Evolutionary conservation across 306 rosid species (phyloP), one percentile per base, ranked within the genome.

Genomic region (Quercus dentata): DNA sequence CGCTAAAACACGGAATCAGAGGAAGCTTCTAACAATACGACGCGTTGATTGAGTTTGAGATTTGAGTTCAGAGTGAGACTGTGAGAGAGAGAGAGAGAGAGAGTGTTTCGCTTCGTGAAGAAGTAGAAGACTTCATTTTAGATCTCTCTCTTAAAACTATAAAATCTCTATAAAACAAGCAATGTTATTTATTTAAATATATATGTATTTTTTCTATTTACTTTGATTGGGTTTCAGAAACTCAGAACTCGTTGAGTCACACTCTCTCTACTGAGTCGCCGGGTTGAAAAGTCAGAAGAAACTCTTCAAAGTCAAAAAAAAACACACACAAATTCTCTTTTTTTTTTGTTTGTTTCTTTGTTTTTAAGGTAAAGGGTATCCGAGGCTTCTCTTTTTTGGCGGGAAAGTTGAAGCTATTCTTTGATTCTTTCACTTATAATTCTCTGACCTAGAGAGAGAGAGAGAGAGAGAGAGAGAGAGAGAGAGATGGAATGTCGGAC

Each of bases 401-500:
- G 87, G 86, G 85, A 86, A 80, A 79, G 56, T 14, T 27, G 74
- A 20, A 57, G 30, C 82, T 55, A 17, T 71, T 19, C 33, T 35
- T 56, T 71, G 33, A 17, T 71, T 41, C 46, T 41, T 70, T 59
- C n/a, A 18, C 41, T 30, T 11, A 9, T 4, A 7, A 8, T 41
- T 8, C 30, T 62, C 54, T 62, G 72, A 74, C 41, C 41, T 19
- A 51, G 46, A 63, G 54, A 35, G 28, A 27, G 65, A 44, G 71
- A 73, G 70, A 76, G 57, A 76, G 62, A 25, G 51, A 54, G 25
- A 23, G 56, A 63, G 68, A 69, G 75, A 35, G 56, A 74, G 78
- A 61, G 46, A 71, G 30, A 80, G 21, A 21, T 0, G 91, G 87
- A 75, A 78, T 83, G 55, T 89, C 96, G 11, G 97, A 94, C 78